A percentile compares a stretch with the other conserved stretches of the same genome.
phyloP scores from a whole-genome alignment of 1,284 basidiomycete species.

The Porodaedalea pini region DNA sequence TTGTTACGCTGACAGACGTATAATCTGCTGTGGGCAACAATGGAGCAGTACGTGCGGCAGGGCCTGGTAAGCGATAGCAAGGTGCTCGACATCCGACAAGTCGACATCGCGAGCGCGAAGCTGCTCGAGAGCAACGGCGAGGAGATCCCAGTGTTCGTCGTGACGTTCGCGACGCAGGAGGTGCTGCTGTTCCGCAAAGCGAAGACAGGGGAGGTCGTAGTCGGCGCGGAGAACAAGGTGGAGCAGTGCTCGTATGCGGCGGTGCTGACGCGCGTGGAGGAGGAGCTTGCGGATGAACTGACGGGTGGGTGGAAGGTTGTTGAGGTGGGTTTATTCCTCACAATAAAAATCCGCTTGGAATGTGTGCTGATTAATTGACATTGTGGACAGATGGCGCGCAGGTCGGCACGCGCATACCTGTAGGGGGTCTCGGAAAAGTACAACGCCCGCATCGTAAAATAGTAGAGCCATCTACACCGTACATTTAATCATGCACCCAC shows the following conservation, averaged over 20 bases:
- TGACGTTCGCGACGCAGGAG: conserved; percentile 94
- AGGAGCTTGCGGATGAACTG: conserved; percentile 85
- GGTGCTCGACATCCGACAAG: conserved; percentile 91
- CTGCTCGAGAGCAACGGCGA: conserved; percentile 72
- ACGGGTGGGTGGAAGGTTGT: conserved; percentile 99
- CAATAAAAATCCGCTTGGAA: background rate
- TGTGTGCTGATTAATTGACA: conserved; percentile 10
- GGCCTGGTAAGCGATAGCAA: conserved; percentile 89
- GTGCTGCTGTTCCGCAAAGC: conserved; percentile 89
- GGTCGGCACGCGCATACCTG: conserved; percentile 37
- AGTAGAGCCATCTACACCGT: background rate
- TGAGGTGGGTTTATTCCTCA: conserved; percentile 60
- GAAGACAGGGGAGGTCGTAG: conserved; percentile 79
- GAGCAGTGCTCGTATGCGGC: conserved; percentile 93
- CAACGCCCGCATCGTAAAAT: background rate
- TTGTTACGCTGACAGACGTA: conserved; percentile 60
- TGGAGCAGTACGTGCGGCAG: conserved; percentile 91
- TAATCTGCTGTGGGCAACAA: conserved; percentile 96
- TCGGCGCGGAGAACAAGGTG: conserved; percentile 86
- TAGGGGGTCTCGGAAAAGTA: conserved; percentile 23
- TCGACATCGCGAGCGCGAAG: conserved; percentile 77
- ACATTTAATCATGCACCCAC: background rate
- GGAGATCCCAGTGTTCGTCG: conserved; percentile 85
- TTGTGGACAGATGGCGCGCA: conserved; percentile 34
- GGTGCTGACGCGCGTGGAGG: conserved; percentile 84